These are phyloP conservation scores for Blastobotrys elegans DNA, from an alignment of 1,139 yeast genomes.

Conservation along the genomic window DNA sequence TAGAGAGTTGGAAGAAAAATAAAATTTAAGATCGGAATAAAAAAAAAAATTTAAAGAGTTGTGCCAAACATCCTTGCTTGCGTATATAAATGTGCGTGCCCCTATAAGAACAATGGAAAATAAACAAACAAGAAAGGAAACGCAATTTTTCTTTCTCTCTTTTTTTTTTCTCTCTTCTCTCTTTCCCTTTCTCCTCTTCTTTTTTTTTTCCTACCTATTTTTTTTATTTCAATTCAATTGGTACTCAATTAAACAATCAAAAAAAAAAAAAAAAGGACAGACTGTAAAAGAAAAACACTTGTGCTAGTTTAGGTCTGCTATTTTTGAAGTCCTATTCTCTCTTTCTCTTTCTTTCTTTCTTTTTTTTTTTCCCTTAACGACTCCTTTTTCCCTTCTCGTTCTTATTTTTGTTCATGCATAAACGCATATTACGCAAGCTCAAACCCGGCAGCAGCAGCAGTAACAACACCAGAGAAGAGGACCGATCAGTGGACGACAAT, in stretches of 20 bases:
- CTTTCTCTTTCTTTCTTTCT: background rate
- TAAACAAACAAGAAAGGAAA: background rate
- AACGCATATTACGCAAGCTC: constrained; percentile 22
- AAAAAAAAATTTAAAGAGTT: background rate
- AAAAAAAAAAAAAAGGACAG: background rate
- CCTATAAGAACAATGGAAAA: background rate
- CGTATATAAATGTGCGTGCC: background rate
- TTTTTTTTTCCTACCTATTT: background rate
- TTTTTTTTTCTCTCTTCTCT: background rate
- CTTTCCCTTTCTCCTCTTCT: background rate
- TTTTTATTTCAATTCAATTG: background rate
- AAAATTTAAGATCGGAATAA: background rate
- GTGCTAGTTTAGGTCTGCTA: background rate
- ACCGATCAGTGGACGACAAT: too few relatives aligned
- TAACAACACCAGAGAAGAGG: background rate
- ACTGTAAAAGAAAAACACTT: background rate
- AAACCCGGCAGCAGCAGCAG: constrained; percentile 15
- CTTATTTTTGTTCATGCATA: constrained; percentile 18
- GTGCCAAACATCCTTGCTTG: background rate
- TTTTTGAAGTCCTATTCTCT: background rate
- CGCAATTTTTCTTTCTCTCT: background rate
- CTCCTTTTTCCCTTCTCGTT: background rate
- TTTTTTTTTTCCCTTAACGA: background rate
- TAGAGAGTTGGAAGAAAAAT: constrained; percentile 12
- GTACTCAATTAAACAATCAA: background rate